Conservation (phyloP, 164 flowering plant species). For the Cinnamomum chago region DNA sequence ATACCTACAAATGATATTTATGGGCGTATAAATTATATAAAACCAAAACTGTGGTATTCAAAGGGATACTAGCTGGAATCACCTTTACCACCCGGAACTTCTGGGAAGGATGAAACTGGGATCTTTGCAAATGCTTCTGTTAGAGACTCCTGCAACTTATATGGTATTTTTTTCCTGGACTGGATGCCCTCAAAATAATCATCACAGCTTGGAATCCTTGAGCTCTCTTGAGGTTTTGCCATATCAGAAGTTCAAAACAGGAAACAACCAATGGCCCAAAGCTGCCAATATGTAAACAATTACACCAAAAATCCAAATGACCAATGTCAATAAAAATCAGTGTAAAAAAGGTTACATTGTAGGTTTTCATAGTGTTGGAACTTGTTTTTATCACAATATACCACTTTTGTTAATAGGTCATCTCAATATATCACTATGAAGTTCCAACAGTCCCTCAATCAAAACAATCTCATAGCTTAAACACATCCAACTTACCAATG, state of each 20-base stretch:
- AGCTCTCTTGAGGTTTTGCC: slow-evolving; percentile 13
- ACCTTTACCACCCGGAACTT: slow-evolving; percentile 81
- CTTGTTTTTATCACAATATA: too few relatives aligned
- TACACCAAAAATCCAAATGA: background rate
- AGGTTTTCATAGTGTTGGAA: too few relatives aligned
- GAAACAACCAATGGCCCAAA: background rate
- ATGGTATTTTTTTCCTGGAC: slow-evolving; percentile 71
- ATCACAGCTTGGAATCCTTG: slow-evolving; percentile 48
- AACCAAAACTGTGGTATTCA: too few relatives aligned
- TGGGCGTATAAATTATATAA: background rate
- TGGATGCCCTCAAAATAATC: slow-evolving; percentile 72
- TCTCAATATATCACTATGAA: too few relatives aligned
- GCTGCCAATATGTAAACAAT: background rate
- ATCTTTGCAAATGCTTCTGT: slow-evolving; percentile 67
- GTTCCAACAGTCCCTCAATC: too few relatives aligned
- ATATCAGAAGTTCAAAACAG: background rate
- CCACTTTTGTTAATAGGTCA: too few relatives aligned
- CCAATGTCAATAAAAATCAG: background rate
- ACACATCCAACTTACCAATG: too few relatives aligned
- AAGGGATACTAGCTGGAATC: slow-evolving; percentile 3
- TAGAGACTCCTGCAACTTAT: slow-evolving; percentile 55
- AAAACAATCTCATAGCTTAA: too few relatives aligned
- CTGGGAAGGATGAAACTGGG: slow-evolving; percentile 79
- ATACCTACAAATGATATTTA: background rate
- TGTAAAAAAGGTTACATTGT: too few relatives aligned